Base-by-base conservation (phyloP, 2,329 filamentous ascomycete genomes). In the Diaporthe capsici region DNA sequence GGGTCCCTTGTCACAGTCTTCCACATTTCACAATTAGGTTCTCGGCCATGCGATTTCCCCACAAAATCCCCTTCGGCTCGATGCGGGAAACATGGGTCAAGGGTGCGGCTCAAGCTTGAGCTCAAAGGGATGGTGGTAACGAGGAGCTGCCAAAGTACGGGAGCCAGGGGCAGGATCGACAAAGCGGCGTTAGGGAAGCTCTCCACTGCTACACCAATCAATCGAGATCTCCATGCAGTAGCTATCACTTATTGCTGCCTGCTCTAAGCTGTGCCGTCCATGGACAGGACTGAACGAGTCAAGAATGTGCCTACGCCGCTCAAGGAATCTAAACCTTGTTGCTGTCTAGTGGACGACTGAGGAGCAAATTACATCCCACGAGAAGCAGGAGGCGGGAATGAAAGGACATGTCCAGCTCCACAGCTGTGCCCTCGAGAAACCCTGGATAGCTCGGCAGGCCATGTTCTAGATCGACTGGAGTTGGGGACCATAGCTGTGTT, bases 71-170 rank as follows among this genome's bases (percentile, higher is more conserved):
- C 34, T 53, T 37, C 47, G 65, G 65, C 49, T 70, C 65, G 34
- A 55, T 70, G 65, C 65, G 65, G 65, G 65, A 55, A n/a, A 25
- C 65, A 55, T 42, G 65, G 65, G 39, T 70, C 65, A 70, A 39
- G 65, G 65, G 34, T 70, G 65, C 65, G 47, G 65, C 65, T 68
- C 65, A 53, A 68, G 65, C 47, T 53, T 25, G n/a, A 53, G 47
- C 4, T 68, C 65, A 2, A 39, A 28, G 5, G 65, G 65, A 49
- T 70, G 49, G 49, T 70, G 34, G 65, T 70, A 55, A 28, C n/a
- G 65, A 42, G 37, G 65, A 55, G 34, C 65, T 70, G 49, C 49
- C 65, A 70, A 70, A 55, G 47, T 25, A 42, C 65, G 47, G 65
- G 65, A 70, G 49, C 49, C 34, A 70, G 65, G 65, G 65, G 49